Base-by-base conservation (phyloP, 2,329 filamentous ascomycete genomes). In the Xylariaceae sp. region DNA sequence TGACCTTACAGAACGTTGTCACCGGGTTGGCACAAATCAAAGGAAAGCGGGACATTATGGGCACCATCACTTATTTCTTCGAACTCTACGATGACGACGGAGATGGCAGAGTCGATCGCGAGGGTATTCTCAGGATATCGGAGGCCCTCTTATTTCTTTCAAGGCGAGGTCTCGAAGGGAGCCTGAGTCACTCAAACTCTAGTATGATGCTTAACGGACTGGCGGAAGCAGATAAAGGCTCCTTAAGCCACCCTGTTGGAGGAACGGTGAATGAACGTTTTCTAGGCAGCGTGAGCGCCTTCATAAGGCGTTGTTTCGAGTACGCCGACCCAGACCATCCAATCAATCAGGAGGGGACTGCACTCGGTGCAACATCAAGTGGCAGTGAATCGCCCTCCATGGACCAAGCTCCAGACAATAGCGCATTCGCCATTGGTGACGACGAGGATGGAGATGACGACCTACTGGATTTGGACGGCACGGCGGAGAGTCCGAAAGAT, bases 31-130 rank as follows among this genome's bases (percentile, higher is more conserved):
- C 91, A 2, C 81, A 87, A 12, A 88, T 98, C 57, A 97, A 95
- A 63, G 91, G 93, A 8, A 89, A 86, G 41, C 83, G 85, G 35
- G 93, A 98, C 64, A 96, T 98, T 51, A 96, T 98, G 91, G 88
- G 88, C 22, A 93, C 87, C 44, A 97, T 98, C 58, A 93, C 83
- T 45, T 97, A 97, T 66, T 97, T 98, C 64, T 98, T 98, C 55
- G 88, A 96, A 57, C 78, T 98, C 0, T 96, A 97, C 62, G 93
- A 98, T 60, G 91, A 98, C 51, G 85, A 91, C 55, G 79, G 82
- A 1, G 89, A 95, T 60, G 93, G 93, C 19, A 89, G 81, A 54
- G 90, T 98, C 4, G 93, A 97, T 57, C 81, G 93, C 9, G 93
- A 98, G 64, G 93, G 93, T 4, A 98, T 98, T 43, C 65, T 98